Evolutionary conservation across 2,329 filamentous ascomycete genomes (phyloP).

Genomic region (Arthrobotrys sphaeroides): DNA sequence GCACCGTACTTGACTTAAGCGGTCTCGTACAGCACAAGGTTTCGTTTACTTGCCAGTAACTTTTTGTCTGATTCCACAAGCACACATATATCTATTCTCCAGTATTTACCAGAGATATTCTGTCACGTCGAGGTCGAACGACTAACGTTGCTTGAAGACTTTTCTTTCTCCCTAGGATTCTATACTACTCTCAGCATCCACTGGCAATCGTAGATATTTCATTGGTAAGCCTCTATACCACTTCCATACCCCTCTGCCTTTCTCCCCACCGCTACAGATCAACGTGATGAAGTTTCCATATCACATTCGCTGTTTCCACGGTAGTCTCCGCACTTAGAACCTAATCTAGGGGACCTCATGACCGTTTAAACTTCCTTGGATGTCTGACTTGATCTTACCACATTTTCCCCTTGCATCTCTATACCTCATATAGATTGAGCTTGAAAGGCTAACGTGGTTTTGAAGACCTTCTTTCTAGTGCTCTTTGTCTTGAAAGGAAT

Average conservation of each 20-base stretch:
- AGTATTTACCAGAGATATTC: not conserved
- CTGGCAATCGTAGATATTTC: not conserved
- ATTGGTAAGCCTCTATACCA: constrained; percentile 3
- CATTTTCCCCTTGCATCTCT: not conserved
- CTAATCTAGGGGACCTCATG: constrained; percentile 56
- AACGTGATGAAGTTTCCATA: constrained; percentile 57
- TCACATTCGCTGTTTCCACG: constrained; percentile 59
- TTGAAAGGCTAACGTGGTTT: constrained; percentile 30
- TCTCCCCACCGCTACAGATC: constrained; percentile 17
- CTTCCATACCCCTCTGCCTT: constrained; percentile 17
- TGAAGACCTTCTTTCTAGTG: not conserved
- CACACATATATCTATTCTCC: not conserved
- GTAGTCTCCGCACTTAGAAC: constrained; percentile 57
- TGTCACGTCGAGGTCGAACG: not conserved
- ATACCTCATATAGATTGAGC: not conserved
- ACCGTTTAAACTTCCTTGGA: constrained; percentile 58
- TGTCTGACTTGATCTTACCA: constrained; percentile 56
- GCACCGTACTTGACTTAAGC: constrained; percentile 23
- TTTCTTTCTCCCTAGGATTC: constrained; percentile 27
- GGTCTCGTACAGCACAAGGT: constrained; percentile 7
- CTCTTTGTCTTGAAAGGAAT: not conserved
- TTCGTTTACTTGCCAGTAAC: constrained; percentile 58
- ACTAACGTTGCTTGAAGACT: constrained; percentile 27
- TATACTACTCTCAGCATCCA: not conserved
- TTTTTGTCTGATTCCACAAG: constrained; percentile 57